These are phyloP conservation scores for Plantago elongata DNA, from an alignment of 257 asterid genomes.

Conservation along the genomic window DNA sequence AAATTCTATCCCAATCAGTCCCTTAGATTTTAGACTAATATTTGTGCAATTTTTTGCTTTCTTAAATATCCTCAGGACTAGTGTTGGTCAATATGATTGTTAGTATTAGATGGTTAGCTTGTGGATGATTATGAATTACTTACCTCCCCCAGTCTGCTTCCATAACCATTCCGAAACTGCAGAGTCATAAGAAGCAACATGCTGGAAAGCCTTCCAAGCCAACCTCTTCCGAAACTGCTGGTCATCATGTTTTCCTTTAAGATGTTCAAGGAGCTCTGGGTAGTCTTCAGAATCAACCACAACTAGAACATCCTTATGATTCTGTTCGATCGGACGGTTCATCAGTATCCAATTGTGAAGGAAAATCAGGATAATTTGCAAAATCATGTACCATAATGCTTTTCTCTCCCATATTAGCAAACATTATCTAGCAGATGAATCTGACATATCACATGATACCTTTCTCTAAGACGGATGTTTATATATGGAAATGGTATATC, in stretches of 20 bases:
- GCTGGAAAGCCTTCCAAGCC: conserved; percentile 97
- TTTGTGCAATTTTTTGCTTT: neutral
- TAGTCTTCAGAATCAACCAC: conserved; percentile 91
- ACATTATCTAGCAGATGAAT: neutral
- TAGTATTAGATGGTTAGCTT: conserved; percentile 4
- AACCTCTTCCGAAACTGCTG: conserved; percentile 61
- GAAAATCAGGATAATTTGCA: neutral
- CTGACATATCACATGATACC: neutral
- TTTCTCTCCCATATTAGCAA: neutral
- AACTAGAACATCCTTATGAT: conserved; percentile 89
- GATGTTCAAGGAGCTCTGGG: conserved; percentile 63
- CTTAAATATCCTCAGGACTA: neutral
- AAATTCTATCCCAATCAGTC: too few species aligned
- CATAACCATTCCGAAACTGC: conserved; percentile 99
- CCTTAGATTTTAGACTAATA: conserved; percentile 5
- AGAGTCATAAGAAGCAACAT: conserved; percentile 94
- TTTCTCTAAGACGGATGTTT: neutral
- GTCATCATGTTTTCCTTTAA: conserved; percentile 53
- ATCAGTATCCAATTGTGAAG: neutral
- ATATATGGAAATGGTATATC: too few species aligned
- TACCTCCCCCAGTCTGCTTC: conserved; percentile 88
- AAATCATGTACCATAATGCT: neutral
- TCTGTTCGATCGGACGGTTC: conserved; percentile 39
- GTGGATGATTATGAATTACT: conserved; percentile 4
- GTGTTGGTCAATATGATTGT: neutral